Evolutionary conservation across 495 filamentous ascomycete species (phyloP).

Genomic region (Thozetella sp.): DNA sequence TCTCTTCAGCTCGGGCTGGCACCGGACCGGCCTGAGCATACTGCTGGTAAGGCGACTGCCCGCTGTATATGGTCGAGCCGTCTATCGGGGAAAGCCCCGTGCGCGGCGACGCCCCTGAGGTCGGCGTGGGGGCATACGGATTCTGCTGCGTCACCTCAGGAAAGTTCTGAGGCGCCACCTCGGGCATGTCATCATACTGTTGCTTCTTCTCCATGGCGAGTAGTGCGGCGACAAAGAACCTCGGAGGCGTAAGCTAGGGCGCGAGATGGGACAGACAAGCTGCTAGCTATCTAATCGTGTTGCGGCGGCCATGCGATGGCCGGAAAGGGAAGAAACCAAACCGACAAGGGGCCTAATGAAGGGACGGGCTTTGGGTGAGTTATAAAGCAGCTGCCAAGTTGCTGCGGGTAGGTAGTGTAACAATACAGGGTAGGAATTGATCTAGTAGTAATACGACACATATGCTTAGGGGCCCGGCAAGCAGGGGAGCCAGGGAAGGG

Average conservation of each 20-base stretch:
- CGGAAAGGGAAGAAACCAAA: too few species aligned
- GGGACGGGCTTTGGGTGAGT: too few species aligned
- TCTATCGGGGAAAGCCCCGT: background rate
- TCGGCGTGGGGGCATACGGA: background rate
- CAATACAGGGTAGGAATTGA: too few species aligned
- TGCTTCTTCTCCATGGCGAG: slow-evolving; percentile 3
- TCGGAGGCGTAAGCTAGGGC: background rate
- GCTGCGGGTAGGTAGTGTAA: too few species aligned
- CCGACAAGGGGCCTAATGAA: too few species aligned
- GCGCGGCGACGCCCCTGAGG: slow-evolving; percentile 4
- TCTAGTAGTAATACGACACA: too few species aligned
- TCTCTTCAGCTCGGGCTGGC: background rate
- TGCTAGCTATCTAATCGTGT: too few species aligned
- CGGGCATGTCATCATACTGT: slow-evolving; percentile 38
- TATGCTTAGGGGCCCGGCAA: too few species aligned
- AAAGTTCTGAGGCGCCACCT: slow-evolving; percentile 33
- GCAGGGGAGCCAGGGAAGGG: too few species aligned
- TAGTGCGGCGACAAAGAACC: background rate
- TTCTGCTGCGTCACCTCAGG: slow-evolving; percentile 32
- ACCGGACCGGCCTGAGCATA: background rate
- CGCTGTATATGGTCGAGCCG: background rate
- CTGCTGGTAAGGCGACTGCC: background rate
- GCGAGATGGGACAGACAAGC: too few species aligned
- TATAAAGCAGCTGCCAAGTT: too few species aligned
- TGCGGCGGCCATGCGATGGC: too few species aligned